Conservation (phyloP, 164 flowering plant species). For the Magnolia kwangsiensis region DNA sequence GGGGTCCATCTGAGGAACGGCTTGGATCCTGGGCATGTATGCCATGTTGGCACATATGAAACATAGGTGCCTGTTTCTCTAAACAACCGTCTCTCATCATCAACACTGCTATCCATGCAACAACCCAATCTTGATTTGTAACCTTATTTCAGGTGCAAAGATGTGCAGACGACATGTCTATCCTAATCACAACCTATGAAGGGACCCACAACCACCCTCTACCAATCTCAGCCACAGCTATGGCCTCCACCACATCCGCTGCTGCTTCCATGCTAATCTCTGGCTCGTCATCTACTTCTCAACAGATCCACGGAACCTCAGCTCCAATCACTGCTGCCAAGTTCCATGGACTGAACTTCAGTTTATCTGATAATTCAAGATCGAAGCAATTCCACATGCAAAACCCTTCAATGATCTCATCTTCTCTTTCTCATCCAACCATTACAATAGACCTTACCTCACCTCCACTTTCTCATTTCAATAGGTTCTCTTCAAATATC, state of each 20-base stretch:
- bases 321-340: constrained; percentile 20
- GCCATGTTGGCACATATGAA: too few relatives aligned
- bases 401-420: constrained; percentile 50
- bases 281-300: constrained; percentile 42
- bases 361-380: constrained; percentile 47
- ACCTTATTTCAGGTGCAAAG: constrained; percentile 68
- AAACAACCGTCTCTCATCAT: too few relatives aligned
- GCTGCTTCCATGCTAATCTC: constrained; percentile 84
- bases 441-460: constrained; percentile 88
- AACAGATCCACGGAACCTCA: constrained; percentile 7
- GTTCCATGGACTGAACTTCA: constrained; percentile 57
- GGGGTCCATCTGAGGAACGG: too few relatives aligned
- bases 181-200: constrained; percentile 86
- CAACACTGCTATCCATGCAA: too few relatives aligned
- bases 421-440: constrained; percentile 62
- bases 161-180: constrained; percentile 80
- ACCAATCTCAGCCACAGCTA: constrained; percentile 70
- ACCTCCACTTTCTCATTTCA: constrained; percentile 38
- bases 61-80: too few relatives aligned
- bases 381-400: constrained; percentile 50
- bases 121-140: not conserved
- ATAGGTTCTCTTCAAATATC: constrained; percentile 26
- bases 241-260: constrained; percentile 96
- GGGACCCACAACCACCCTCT: constrained; percentile 92
- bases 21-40: too few relatives aligned